Conservation (phyloP, 208 protist genomes). For the Wallacemonas sp. region DNA sequence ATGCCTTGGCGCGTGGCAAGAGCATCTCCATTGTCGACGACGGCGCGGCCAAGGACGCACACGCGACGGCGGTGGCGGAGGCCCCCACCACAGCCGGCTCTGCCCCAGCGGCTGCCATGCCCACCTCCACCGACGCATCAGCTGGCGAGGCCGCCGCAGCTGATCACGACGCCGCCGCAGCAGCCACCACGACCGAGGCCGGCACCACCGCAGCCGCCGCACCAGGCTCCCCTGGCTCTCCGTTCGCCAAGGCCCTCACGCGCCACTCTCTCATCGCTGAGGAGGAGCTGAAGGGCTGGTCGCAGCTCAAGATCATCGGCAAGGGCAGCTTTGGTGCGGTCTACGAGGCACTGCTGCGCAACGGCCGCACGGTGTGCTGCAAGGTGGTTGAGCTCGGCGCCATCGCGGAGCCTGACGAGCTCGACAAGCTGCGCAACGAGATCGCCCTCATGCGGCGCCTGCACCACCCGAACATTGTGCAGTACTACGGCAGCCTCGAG, state of each 20-base stretch:
- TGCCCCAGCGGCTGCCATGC: background rate
- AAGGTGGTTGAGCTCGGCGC: conserved; percentile 85
- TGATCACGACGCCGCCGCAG: background rate
- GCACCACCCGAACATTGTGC: conserved; percentile 90
- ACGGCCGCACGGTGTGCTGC: conserved; percentile 77
- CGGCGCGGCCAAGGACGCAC: background rate
- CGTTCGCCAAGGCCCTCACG: conserved; percentile 17
- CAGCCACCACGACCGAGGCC: background rate
- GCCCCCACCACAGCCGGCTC: background rate
- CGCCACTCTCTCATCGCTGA: conserved; percentile 47
- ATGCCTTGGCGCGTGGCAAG: conserved; percentile 12
- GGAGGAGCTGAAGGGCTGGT: conserved; percentile 71
- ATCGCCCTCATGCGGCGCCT: conserved; percentile 84
- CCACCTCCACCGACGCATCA: background rate
- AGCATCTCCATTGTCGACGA: conserved; percentile 7
- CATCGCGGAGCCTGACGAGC: conserved; percentile 59
- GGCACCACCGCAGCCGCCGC: background rate
- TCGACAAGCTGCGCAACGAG: conserved; percentile 83
- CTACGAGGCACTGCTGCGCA: conserved; percentile 71
- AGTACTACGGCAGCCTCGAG: conserved; percentile 89
- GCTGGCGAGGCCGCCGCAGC: background rate
- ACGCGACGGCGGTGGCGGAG: background rate
- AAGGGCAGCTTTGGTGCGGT: conserved; percentile 89
- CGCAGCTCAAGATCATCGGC: conserved; percentile 71
- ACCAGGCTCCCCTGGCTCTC: conserved; percentile 1